Conservation (phyloP, 495 filamentous ascomycete genomes). For the Penicillium angulare region DNA sequence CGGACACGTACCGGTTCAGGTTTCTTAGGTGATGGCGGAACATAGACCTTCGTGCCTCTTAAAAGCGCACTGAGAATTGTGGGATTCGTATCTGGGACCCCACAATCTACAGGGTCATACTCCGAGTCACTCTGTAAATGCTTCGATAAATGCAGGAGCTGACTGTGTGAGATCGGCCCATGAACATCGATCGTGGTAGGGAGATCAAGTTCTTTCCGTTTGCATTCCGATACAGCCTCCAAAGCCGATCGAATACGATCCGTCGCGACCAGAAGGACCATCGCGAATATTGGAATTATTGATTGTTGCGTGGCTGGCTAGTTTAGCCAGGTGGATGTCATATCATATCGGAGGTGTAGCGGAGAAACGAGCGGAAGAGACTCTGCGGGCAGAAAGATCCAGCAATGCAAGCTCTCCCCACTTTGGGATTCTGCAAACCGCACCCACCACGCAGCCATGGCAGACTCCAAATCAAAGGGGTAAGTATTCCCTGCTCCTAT, state of each 20-base stretch:
- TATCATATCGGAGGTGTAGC: constrained; percentile 5
- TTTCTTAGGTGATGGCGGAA: constrained; percentile 74
- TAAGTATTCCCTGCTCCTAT: constrained; percentile 12
- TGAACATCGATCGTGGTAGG: constrained; percentile 47
- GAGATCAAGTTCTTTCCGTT: constrained; percentile 32
- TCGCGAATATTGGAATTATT: constrained; percentile 33
- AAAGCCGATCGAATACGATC: constrained; percentile 65
- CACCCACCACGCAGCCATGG: constrained; percentile 18
- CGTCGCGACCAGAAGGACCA: constrained; percentile 82
- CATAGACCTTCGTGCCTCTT: constrained; percentile 68
- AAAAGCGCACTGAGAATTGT: constrained; percentile 63
- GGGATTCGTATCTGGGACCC: neutral
- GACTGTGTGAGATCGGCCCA: constrained; percentile 74
- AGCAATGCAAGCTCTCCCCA: constrained; percentile 27
- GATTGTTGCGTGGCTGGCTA: neutral
- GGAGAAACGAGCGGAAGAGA: constrained; percentile 12
- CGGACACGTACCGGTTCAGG: constrained; percentile 64
- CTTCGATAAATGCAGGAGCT: constrained; percentile 68
- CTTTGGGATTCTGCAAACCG: constrained; percentile 20
- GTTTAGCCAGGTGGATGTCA: neutral
- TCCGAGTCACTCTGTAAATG: constrained; percentile 35
- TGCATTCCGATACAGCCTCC: constrained; percentile 35
- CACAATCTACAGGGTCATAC: constrained; percentile 5
- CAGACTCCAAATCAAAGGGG: constrained; percentile 25
- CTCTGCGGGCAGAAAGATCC: constrained; percentile 5